A percentile compares a stretch with the other conserved stretches of the same genome.
Conservation (phyloP, 441 rosid genomes). For the Pelargonium myrrhifolium region DNA sequence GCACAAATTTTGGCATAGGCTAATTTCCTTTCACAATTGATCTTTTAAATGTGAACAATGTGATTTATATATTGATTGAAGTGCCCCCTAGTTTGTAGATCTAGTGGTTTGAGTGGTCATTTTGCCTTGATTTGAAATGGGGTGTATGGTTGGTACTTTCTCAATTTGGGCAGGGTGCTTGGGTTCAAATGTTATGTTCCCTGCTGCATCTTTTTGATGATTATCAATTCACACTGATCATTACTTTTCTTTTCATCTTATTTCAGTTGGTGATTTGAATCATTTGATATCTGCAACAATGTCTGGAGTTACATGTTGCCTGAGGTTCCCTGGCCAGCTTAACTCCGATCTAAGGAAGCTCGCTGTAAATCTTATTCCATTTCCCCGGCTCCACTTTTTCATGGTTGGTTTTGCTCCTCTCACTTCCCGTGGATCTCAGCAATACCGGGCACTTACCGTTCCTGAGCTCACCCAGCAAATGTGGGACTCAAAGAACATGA, state of each 20-base stretch:
- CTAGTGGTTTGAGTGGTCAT: not conserved
- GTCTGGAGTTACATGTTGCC: constrained; percentile 86
- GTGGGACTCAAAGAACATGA: no score
- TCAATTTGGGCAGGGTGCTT: no score
- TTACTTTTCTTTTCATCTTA: not conserved
- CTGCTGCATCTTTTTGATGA: no score
- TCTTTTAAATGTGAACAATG: no score
- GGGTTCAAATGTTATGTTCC: no score
- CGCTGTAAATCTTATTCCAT: constrained; percentile 70
- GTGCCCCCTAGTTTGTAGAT: not conserved
- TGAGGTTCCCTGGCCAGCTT: constrained; percentile 74
- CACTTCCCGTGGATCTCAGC: constrained; percentile 78
- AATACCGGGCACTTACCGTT: constrained; percentile 61
- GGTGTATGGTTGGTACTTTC: no score
- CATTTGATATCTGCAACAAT: constrained; percentile 81
- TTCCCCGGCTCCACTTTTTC: constrained; percentile 83
- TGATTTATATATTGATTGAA: no score
- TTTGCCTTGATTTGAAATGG: no score
- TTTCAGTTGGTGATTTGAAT: constrained; percentile 68
- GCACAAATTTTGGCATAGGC: no score
- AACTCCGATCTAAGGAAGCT: constrained; percentile 75
- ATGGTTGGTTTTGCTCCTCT: constrained; percentile 85
- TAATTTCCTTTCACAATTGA: no score
- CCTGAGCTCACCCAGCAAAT: constrained; percentile 80
- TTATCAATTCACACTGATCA: not conserved